Evolutionary conservation across 371 early-diverging fungal species (phyloP).

Genomic region (Batkoa obscura): DNA sequence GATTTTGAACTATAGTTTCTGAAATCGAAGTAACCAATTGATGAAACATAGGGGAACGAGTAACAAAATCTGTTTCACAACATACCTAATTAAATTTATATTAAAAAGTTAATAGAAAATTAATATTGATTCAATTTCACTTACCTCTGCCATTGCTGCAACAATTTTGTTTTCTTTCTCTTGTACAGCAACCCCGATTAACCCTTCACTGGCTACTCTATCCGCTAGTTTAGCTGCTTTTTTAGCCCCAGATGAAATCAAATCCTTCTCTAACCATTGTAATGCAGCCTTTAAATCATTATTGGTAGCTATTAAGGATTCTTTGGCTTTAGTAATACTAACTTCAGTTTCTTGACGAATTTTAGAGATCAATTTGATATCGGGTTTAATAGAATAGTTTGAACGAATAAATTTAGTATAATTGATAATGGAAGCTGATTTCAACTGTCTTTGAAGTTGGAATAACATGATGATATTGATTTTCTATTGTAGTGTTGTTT

Average conservation of each 20-base stretch:
- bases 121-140: neutral
- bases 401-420: neutral
- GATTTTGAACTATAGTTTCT: constrained; percentile 14
- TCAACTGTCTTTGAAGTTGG: neutral
- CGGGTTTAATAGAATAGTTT: constrained; percentile 29
- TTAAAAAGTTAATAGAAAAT: neutral
- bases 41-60: constrained; percentile 61
- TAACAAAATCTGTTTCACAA: constrained; percentile 92
- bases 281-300: constrained; percentile 63
- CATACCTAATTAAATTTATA: constrained; percentile 31
- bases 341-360: constrained; percentile 69
- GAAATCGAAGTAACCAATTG: constrained; percentile 53
- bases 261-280: constrained; percentile 60
- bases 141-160: constrained; percentile 27
- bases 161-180: too few relatives aligned
- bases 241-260: constrained; percentile 42
- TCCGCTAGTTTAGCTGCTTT: constrained; percentile 50
- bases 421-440: neutral
- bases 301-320: constrained; percentile 50
- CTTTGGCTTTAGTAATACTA: constrained; percentile 68
- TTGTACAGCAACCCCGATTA: constrained; percentile 40
- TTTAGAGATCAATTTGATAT: constrained; percentile 33
- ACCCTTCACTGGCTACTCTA: constrained; percentile 44
- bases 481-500: too few relatives aligned
- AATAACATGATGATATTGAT: too few relatives aligned